A percentile compares a stretch with the other conserved stretches of the same genome.
phyloP scores from a whole-genome alignment of 768 basidiomycete species.

The Lentinula detonsa region DNA sequence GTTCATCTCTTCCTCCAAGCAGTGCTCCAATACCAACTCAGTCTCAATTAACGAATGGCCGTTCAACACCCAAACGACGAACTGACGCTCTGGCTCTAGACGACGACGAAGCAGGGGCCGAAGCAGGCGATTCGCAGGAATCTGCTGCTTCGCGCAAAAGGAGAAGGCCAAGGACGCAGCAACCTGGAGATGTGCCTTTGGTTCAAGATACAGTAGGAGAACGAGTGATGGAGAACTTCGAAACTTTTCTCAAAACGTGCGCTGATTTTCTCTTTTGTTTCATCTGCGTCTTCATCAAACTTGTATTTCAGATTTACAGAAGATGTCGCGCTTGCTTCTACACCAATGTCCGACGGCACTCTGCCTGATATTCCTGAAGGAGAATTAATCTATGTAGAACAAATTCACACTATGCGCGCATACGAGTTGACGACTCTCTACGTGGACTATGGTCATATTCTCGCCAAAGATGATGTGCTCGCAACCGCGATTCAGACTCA shows the following conservation, averaged over 20 bases:
- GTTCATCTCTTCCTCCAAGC: slow-evolving; percentile 32
- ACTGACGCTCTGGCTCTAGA: slow-evolving; percentile 51
- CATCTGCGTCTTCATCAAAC: slow-evolving; percentile 7
- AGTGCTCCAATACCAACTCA: slow-evolving; percentile 27
- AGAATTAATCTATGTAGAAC: slow-evolving; percentile 81
- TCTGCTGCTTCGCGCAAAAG: slow-evolving; percentile 28
- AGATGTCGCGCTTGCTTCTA: slow-evolving; percentile 70
- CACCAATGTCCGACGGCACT: slow-evolving; percentile 71
- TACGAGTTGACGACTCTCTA: slow-evolving; percentile 94
- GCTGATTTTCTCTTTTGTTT: slow-evolving; percentile 19
- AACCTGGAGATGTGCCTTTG: slow-evolving; percentile 68
- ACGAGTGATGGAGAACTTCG: slow-evolving; percentile 88
- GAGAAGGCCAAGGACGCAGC: slow-evolving; percentile 43
- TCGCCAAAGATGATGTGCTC: slow-evolving; percentile 87
- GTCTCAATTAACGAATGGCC: slow-evolving; percentile 12
- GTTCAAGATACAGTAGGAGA: slow-evolving; percentile 95
- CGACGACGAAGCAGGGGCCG: slow-evolving; percentile 44
- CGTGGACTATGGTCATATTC: slow-evolving; percentile 89
- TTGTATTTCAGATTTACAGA: slow-evolving; percentile 69
- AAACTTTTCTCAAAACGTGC: slow-evolving; percentile 87
- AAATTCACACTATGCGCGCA: slow-evolving; percentile 93
- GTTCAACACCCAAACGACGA: slow-evolving; percentile 33
- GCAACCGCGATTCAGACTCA: slow-evolving; percentile 91
- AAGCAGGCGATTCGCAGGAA: slow-evolving; percentile 32
- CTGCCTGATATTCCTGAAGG: slow-evolving; percentile 48